Conservation (phyloP, 2,329 filamentous ascomycete species). For the Calonectria ilicicola region DNA sequence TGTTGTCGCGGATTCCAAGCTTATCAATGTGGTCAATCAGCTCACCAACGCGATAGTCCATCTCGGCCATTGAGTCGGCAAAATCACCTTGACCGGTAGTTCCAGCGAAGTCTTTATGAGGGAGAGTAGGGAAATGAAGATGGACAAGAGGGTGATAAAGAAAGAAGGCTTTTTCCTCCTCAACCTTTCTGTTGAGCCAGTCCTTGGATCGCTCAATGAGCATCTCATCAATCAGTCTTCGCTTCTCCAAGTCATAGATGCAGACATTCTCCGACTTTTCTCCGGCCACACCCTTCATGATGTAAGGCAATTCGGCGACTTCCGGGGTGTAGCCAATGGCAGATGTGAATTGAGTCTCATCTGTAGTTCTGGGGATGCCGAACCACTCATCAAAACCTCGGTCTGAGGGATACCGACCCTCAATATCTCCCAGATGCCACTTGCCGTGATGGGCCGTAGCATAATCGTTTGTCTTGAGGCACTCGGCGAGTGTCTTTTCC, state of each 20-base stretch:
- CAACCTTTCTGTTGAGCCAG: constrained; percentile 45
- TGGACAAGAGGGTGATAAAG: constrained; percentile 50
- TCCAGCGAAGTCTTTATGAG: constrained; percentile 44
- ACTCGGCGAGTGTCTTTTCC: constrained; percentile 48
- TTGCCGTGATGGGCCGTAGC: constrained; percentile 49
- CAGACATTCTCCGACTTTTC: constrained; percentile 44
- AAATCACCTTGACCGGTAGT: constrained; percentile 47
- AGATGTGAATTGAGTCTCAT: constrained; percentile 51
- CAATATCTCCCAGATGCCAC: constrained; percentile 51
- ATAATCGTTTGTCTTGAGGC: constrained; percentile 44
- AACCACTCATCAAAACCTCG: constrained; percentile 53
- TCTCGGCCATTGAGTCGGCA: constrained; percentile 49
- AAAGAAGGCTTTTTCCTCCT: constrained; percentile 42
- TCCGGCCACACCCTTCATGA: constrained; percentile 47
- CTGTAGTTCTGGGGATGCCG: constrained; percentile 50
- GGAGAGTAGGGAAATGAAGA: constrained; percentile 48
- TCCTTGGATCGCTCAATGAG: constrained; percentile 46
- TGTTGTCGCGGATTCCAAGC: constrained; percentile 45
- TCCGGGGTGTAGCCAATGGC: constrained; percentile 47
- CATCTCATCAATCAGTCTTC: constrained; percentile 47
- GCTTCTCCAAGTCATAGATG: constrained; percentile 47
- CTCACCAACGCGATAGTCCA: constrained; percentile 48
- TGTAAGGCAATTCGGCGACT: constrained; percentile 48
- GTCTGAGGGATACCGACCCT: constrained; percentile 49
- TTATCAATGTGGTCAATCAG: constrained; percentile 47